Base-by-base conservation (phyloP, 2,329 filamentous ascomycete genomes). In the Cordyceps tenuipes region DNA sequence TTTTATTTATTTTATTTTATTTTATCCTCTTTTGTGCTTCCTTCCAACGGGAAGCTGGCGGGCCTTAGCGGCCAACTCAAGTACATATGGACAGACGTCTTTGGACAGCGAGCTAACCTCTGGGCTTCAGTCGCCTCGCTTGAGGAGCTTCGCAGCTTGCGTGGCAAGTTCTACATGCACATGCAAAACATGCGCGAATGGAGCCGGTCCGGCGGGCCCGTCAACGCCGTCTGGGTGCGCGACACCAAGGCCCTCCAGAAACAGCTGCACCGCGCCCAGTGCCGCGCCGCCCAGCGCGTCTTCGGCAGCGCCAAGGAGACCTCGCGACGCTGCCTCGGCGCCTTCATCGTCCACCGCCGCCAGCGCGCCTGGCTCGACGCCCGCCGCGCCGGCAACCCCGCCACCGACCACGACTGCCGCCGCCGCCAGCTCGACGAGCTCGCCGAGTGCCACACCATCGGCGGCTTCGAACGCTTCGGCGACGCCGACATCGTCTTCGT, bases 251-350 rank as follows among this genome's bases (percentile, higher is more conserved):
- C 67, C 29, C 74, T 85, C 29, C 74, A 78, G 56, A 72, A 72
- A 47, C 76, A 82, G 55, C 75, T 85, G 39, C 82, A 84, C 70
- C 77, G 80, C 49, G 77, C 81, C 9, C 82, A 85, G 68, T 83
- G 82, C 68, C 79, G 80, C 52, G 81, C 81, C 10, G 81, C 81
- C 31, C 72, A 78, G 57, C 79, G 82, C 63, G 82, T 85, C 63
- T 83, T 81, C 68, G 74, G 75, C 17, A 76, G 78, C 3, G 77
- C 78, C 55, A 79, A 79, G 64, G 77, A 80, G 63, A 73, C 74
- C 15, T 71, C 73, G 3, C 68, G 72, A 15, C 76, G 81, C 3
- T 85, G 82, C 63, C 75, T 85, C 2, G 82, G 82, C 50, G 82
- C 81, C 10, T 79, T 81, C 62, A 75, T 83, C 57, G 76, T 84